Evolutionary conservation across 139 green algal genomes (phyloP).

Genomic region (Closterium sp.): DNA sequence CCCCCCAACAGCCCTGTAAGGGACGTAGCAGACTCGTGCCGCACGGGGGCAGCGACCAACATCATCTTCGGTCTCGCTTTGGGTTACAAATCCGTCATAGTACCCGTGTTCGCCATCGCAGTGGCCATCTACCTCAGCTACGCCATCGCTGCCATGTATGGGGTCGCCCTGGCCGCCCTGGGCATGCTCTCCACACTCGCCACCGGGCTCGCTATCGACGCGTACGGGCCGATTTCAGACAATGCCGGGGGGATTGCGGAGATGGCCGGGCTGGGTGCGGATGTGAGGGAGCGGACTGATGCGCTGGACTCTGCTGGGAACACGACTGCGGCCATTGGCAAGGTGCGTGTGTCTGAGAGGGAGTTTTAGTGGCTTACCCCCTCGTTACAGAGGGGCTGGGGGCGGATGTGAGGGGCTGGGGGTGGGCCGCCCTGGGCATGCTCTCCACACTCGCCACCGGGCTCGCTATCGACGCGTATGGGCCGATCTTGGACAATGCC

Average conservation of each 20-base stretch:
- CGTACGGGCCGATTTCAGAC: slow-evolving; percentile 71
- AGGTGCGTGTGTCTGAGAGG: slow-evolving; percentile 82
- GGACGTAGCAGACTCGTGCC: slow-evolving; percentile 92
- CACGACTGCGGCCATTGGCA: slow-evolving; percentile 71
- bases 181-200: slow-evolving; percentile 92
- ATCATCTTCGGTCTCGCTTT: slow-evolving; percentile 97
- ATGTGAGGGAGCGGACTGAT: slow-evolving; percentile 61
- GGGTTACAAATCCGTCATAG: slow-evolving; percentile 91
- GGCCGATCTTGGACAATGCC: slow-evolving; percentile 74
- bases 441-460: slow-evolving; percentile 85
- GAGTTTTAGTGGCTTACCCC: slow-evolving; percentile 53
- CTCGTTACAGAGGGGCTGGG: too few species aligned
- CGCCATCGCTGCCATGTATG: slow-evolving; percentile 80
- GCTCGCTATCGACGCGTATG: slow-evolving; percentile 88
- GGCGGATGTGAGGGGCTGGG: too few species aligned
- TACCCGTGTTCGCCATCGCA: slow-evolving; percentile 89
- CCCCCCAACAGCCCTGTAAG: slow-evolving; percentile 52
- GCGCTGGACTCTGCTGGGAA: slow-evolving; percentile 66
- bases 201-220: slow-evolving; percentile 91
- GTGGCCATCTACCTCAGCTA: slow-evolving; percentile 84
- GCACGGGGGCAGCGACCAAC: slow-evolving; percentile 89
- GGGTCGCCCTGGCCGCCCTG: slow-evolving; percentile 89
- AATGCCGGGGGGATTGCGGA: slow-evolving; percentile 78
- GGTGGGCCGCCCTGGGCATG: slow-evolving; percentile 92
- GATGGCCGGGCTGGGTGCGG: slow-evolving; percentile 55